Base-by-base conservation (phyloP, 768 basidiomycete species). In the Serendipita indica region DNA sequence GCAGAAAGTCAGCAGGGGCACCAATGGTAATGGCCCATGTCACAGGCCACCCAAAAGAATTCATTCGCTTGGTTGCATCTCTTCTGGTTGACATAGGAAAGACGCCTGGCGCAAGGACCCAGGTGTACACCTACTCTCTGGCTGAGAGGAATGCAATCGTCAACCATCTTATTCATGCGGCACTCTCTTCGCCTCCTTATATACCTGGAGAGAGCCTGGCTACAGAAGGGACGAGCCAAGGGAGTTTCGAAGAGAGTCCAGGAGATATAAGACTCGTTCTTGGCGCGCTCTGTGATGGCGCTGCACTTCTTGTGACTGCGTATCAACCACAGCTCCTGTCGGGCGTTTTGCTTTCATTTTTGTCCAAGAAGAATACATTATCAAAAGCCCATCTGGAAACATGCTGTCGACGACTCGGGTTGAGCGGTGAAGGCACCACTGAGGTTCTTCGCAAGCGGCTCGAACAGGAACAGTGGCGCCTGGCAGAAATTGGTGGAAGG, bases 281-380 rank as follows among this genome's bases (percentile, higher is more conserved):
- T n/a, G 75, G 74, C n/a, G 72, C 76, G 20, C 70, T 79, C 5
- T 70, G 73, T 4, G 73, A 77, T 62, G 77, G 77, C 0, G 75
- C 75, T 1, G 71, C 75, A 0, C 69, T 77, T 4, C 66, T 77
- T n/a, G 72, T 74, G 33, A 79, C 77, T 3, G 69, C 72, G 7
- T 77, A 74, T 60, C 76, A 77, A 62, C 77, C 77, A 3, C 61
- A 75, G 2, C 61, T 79, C 22, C 68, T 79, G 12, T 74, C 73
- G 2, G 76, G 74, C 2, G 73, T 72, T 2, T 69, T 77, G 3
- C 64, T 76, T 33, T 69, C 66, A 30, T 77, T 76, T 65, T 64
- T 77, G 32, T 64, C 67, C 3, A 74, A 74, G 49, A 33, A 45
- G 60, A 67, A 68, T 3, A 67, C 62, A 13, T 65, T 68, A 18